Evolutionary conservation across 208 protist species (phyloP), one percentile per base, ranked within the genome.

Genomic region (Acanthamoeba sp.): DNA sequence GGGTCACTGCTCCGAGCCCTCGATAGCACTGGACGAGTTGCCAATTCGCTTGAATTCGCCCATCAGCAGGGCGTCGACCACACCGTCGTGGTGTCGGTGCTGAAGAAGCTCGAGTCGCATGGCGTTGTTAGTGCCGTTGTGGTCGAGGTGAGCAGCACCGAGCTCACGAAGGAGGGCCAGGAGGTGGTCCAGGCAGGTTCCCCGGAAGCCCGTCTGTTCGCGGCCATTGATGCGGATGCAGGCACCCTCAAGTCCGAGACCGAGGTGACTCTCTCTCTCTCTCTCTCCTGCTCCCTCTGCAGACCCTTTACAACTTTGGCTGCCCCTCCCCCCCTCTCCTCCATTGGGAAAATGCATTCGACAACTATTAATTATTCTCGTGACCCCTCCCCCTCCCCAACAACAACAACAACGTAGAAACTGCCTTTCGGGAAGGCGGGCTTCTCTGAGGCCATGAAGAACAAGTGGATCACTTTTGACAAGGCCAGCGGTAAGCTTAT

Each of bases 401-500:
- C 62, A 96, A 40, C 48, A 48, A 12, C 85, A 87, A 94, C 97
- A 98, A 88, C 55, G 66, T 9, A 94, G 66, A 97, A 91, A 94
- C 82, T 80, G 96, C 95, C 78, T 42, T 98, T 85, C 42, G 76
- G 76, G 12, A 85, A 16, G 98, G 97, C 78, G 97, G 97, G 94
- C 96, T 97, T 66, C 52, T 38, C 97, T 45, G 98, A 99, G 94
- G 98, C 98, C 55, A 99, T 99, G 96, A 98, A 99, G 96, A 93
- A 96, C 34, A 98, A 98, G 93, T 97, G 99, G 94, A 97, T 99
- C 94, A 96, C 97, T 64, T 96, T 99, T 32, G 96, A 96, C 62
- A 99, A 99, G 97, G 82, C 92, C 38, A 93, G 95, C 36, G 95
- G 96, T 24, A 95, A 97, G 69, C 62, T 96, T 2, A 95, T 98